Conservation (phyloP, 176 grass and related monocot genomes). For the Dactylis glomerata region DNA sequence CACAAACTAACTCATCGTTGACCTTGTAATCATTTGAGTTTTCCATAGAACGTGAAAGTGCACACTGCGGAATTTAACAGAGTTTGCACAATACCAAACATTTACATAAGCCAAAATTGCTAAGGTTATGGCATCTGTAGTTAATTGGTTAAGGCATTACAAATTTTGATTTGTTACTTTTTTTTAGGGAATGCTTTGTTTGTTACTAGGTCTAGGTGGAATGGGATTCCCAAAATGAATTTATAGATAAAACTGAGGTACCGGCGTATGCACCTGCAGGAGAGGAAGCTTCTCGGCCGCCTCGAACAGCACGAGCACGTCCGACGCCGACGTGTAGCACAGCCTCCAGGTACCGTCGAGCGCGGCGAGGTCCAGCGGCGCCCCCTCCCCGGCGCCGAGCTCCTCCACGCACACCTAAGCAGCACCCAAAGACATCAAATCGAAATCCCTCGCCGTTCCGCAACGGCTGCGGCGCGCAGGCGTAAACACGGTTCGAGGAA, state of each 20-base stretch:
- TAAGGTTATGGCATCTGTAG: not conserved
- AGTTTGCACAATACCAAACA: not conserved
- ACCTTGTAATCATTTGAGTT: not conserved
- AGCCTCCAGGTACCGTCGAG: conserved; percentile 94
- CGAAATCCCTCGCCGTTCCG: not conserved
- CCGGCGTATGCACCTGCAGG: conserved; percentile 38
- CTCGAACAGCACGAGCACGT: conserved; percentile 86
- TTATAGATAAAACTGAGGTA: not conserved
- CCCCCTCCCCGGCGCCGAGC: conserved; percentile 50
- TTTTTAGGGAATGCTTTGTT: not conserved
- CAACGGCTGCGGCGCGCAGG: not conserved
- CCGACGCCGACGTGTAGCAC: conserved; percentile 82
- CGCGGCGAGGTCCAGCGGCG: conserved; percentile 51
- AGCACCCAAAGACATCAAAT: conserved; percentile 22
- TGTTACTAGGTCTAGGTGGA: not conserved
- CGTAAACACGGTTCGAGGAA: not conserved
- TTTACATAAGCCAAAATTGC: not conserved
- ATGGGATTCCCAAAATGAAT: not conserved
- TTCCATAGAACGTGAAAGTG: not conserved
- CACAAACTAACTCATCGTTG: not conserved
- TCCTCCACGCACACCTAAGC: conserved; percentile 76
- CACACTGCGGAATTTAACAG: not conserved
- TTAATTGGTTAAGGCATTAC: not conserved
- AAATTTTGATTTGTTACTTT: not conserved
- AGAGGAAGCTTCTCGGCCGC: conserved; percentile 73